Evolutionary conservation across 768 basidiomycete species (phyloP).

Genomic region (Austroboletus festivus): DNA sequence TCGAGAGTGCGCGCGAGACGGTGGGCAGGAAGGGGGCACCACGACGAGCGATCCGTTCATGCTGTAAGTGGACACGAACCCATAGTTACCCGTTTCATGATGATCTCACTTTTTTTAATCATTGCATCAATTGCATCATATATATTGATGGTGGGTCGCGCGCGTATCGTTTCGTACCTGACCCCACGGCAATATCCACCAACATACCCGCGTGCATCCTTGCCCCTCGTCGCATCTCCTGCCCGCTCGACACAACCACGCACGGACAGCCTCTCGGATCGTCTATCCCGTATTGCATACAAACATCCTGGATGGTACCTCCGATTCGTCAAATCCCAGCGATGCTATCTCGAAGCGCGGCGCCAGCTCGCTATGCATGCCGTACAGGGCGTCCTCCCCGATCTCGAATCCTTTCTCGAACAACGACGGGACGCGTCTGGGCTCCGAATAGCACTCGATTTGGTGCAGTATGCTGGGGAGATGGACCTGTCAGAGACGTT

Average conservation of each 20-base stretch:
- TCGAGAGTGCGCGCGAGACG: conserved; percentile 22
- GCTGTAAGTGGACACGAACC: too few relatives aligned
- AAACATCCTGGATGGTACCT: conserved; percentile 40
- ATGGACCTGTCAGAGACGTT: conserved; percentile 35
- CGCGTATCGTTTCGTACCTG: too few relatives aligned
- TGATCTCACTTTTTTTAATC: background rate
- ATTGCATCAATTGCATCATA: too few relatives aligned
- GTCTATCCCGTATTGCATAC: conserved; percentile 34
- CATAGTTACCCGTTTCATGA: background rate
- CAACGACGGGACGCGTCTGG: conserved; percentile 49
- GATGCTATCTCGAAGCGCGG: conserved; percentile 33
- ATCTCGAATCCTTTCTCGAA: conserved; percentile 46
- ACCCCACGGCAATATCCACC: too few relatives aligned
- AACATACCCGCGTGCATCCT: background rate
- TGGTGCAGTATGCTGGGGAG: conserved; percentile 54
- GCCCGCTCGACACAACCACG: background rate
- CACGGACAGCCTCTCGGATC: conserved; percentile 36
- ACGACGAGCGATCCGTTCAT: conserved; percentile 16
- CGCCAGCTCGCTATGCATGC: conserved; percentile 26
- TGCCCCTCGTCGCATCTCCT: too few relatives aligned
- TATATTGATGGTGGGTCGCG: too few relatives aligned
- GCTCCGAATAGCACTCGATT: conserved; percentile 44
- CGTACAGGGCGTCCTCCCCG: conserved; percentile 26
- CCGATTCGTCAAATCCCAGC: conserved; percentile 39
- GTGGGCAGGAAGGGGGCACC: too few relatives aligned